Percentiles rank a stretch among this genome's conserved stretches.
phyloP scores from a whole-genome alignment of 78 protist genomes.

The Ministeria vibrans region DNA sequence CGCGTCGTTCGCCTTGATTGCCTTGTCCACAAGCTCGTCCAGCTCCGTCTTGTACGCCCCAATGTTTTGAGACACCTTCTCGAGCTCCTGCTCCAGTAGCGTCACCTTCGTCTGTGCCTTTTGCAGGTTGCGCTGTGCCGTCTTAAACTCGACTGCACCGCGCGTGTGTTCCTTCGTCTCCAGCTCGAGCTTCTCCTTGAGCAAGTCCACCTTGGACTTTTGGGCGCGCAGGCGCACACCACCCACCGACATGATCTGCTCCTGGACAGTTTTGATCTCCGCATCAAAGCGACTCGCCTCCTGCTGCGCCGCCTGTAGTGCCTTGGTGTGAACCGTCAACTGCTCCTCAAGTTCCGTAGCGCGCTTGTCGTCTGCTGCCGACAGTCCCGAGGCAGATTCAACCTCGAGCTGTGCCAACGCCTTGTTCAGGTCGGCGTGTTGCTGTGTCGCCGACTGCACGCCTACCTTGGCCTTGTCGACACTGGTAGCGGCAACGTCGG shows the following conservation, averaged over 20 bases:
- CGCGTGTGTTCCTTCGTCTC: background rate
- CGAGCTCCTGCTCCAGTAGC: background rate
- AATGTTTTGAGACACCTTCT: background rate
- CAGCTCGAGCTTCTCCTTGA: slow-evolving; percentile 15
- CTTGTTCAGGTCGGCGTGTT: background rate
- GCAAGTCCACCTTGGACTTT: slow-evolving; percentile 39
- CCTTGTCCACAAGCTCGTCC: slow-evolving; percentile 13
- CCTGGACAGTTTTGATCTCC: slow-evolving; percentile 23
- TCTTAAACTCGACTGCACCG: slow-evolving; percentile 4
- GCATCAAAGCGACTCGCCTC: background rate
- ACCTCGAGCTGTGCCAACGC: background rate
- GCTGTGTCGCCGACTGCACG: background rate
- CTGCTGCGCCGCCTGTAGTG: background rate
- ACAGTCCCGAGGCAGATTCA: background rate
- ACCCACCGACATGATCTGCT: slow-evolving; percentile 50
- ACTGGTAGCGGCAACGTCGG: background rate
- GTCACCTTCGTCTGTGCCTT: background rate
- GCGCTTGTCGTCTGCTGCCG: background rate
- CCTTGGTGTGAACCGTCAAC: background rate
- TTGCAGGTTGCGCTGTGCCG: background rate
- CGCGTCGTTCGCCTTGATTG: background rate
- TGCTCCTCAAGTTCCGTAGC: background rate
- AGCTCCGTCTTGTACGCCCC: background rate
- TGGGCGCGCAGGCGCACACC: slow-evolving; percentile 42
- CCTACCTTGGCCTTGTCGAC: background rate